Base-by-base conservation (phyloP, 139 green algal species). In the Chlamydomonas incerta region DNA sequence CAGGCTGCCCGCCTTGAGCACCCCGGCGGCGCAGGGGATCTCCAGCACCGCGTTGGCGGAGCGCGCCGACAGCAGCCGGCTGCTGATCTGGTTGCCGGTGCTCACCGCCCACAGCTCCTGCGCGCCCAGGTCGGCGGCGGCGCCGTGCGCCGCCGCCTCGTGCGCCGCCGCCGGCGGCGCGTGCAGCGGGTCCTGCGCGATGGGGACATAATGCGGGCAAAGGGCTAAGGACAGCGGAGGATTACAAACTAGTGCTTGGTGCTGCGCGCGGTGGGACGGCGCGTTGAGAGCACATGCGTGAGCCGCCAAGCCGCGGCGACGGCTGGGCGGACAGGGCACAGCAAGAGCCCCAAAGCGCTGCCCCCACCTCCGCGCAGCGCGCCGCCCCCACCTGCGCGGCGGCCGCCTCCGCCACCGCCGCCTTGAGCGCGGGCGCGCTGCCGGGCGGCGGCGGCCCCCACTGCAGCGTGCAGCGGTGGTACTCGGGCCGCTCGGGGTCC, bases 71-170 rank as follows among this genome's bases (percentile, higher is more conserved):
- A 98, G 90, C 55, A 99, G 91, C 21, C 97, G 89, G 81, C 93
- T 98, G 91, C 94, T 98, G 85, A 98, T 96, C 91, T 99, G 98
- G 50, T 95, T 94, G n/a, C 97, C 97, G 0, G 97, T 99, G 86
- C 88, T 95, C 0, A 88, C 62, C 0, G 96, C 97, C 68, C 91
- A 91, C 83, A 88, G 90, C 37, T 83, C 79, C 10, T 31, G 74
- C 21, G 69, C 41, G 0, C 14, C 84, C 28, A 75, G 65, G 5
- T 8, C 9, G n/a, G 6, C 13, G 0, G 29, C 60, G 41, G 41
- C 41, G 41, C 41, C 41, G 8, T 50, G 41, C 6, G 6, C 41
- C 6, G 41, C 6, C 41, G 8, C 8, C 41, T 5, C 41, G 41
- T 50, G 41, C 8, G 41, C 5, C n/a, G 75, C 26, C 35, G 24